Percentiles rank a stretch among this genome's conserved stretches.
phyloP scores from a whole-genome alignment of 2,329 filamentous ascomycete species.

The Aspergillus sclerotialis region DNA sequence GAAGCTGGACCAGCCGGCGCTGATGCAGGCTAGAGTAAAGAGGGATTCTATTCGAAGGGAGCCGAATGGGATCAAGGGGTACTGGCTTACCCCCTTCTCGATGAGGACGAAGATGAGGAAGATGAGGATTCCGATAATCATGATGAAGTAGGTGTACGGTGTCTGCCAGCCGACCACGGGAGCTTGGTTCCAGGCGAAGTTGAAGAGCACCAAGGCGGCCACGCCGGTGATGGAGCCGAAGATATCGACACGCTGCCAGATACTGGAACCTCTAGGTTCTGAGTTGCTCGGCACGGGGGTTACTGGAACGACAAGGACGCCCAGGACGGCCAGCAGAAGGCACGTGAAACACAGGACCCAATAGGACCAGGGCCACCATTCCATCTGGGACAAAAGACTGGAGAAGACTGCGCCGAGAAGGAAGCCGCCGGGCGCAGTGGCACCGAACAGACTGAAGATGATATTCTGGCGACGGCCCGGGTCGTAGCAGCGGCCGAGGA shows the following conservation, averaged over 20 bases:
- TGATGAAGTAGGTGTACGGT: slow-evolving; percentile 47
- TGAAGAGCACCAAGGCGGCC: slow-evolving; percentile 52
- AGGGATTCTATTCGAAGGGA: no score
- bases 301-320: slow-evolving; percentile 22
- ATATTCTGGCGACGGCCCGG: slow-evolving; percentile 54
- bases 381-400: slow-evolving; percentile 30
- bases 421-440: slow-evolving; percentile 41
- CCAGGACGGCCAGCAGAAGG: slow-evolving; percentile 26
- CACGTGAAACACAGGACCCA: slow-evolving; percentile 31
- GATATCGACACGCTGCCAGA: slow-evolving; percentile 23
- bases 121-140: slow-evolving; percentile 52
- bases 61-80: slow-evolving; percentile 55
- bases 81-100: slow-evolving; percentile 38
- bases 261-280: neutral
- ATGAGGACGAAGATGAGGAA: slow-evolving; percentile 49
- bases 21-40: slow-evolving; percentile 44
- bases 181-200: slow-evolving; percentile 62
- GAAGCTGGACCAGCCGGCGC: slow-evolving; percentile 49
- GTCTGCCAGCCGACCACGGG: slow-evolving; percentile 51
- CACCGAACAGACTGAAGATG: slow-evolving; percentile 49
- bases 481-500: slow-evolving; percentile 53
- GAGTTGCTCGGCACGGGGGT: neutral
- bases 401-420: slow-evolving; percentile 37
- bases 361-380: slow-evolving; percentile 50
- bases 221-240: slow-evolving; percentile 43